Base-by-base conservation (phyloP, 371 early-diverging fungal species). In the Chytridium lagenaria region DNA sequence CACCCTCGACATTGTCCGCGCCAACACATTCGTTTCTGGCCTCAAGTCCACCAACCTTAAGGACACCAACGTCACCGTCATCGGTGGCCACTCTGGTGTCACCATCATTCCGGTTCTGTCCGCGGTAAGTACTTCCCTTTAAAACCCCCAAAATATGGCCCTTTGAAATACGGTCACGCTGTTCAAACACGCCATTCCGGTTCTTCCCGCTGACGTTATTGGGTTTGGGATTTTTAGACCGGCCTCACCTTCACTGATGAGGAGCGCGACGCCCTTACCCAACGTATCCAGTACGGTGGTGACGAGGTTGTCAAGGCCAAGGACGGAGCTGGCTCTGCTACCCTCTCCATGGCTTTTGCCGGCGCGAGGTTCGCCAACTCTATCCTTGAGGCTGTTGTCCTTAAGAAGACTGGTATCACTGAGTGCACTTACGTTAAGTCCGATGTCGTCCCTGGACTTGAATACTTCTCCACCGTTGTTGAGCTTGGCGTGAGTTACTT, bases 241-340 rank as follows among this genome's bases (percentile, higher is more conserved):
- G 93, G 93, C 71, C 84, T 89, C 69, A 75, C 86, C 71, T 95
- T 98, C 87, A 89, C 90, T 80, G 88, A 94, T 80, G 96, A 92
- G 80, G 94, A 99, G 88, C 86, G 90, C 70, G 94, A 94, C 76
- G 90, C 92, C 37, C 89, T 99, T 80, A 95, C 95, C 78, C 87
- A 98, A 85, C 95, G 99, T 82, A 95, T 98, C 83, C 99, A 99
- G 88, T 98, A 92, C 83, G 98, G 99, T 83, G 99, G 99, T 84
- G 99, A 99, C 84, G 99, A 99, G 88, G 99, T 99, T 68, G 98
- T 99, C 86, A 89, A 97, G 90, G 99, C 99, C 84, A 99, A 99
- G 93, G 90, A 95, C 84, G 99, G 99, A 75, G 89, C 94, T 70
- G 99, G 99, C 26, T 95, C 95, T 69, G 98, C 99, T 70, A 99